Conservation (phyloP, 306 rosid species). For the Prunus mongolica region DNA sequence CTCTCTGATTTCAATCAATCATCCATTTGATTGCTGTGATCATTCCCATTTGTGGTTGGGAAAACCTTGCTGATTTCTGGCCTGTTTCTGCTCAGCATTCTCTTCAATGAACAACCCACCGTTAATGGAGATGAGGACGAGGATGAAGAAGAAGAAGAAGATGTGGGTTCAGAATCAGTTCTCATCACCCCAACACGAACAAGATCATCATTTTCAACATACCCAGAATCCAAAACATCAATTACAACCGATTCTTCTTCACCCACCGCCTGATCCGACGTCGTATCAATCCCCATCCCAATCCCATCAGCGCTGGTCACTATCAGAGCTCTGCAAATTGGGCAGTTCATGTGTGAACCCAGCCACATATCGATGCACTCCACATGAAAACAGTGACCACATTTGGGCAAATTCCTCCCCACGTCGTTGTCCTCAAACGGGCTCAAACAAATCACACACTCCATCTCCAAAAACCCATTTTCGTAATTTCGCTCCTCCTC, state of each 20-base stretch:
- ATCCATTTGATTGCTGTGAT: not conserved
- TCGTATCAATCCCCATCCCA: not conserved
- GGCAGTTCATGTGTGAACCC: conserved; percentile 70
- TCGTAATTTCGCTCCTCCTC: conserved; percentile 1
- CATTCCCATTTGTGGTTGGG: conserved; percentile 36
- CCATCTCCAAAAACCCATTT: conserved; percentile 24
- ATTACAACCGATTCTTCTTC: conserved; percentile 20
- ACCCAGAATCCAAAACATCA: conserved; percentile 36
- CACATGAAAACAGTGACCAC: conserved; percentile 76
- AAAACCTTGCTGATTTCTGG: conserved; percentile 40
- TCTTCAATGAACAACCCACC: conserved; percentile 59
- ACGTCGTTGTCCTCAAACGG: conserved; percentile 59
- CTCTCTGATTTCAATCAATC: not conserved
- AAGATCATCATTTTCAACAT: not conserved
- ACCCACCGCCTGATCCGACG: not conserved
- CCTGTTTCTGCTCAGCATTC: conserved; percentile 46
- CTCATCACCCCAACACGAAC: not conserved
- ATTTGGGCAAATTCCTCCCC: conserved; percentile 63
- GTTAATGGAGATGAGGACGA: conserved; percentile 33
- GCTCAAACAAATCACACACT: conserved; percentile 81
- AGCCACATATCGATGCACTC: conserved; percentile 95
- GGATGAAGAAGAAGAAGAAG: conserved; percentile 22
- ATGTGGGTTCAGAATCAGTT: conserved; percentile 23
- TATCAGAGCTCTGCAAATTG: conserved; percentile 70
- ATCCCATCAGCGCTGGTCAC: not conserved